Evolutionary conservation across 2,329 filamentous ascomycete genomes (phyloP).

Genomic region (Trichoderma lentiforme): DNA sequence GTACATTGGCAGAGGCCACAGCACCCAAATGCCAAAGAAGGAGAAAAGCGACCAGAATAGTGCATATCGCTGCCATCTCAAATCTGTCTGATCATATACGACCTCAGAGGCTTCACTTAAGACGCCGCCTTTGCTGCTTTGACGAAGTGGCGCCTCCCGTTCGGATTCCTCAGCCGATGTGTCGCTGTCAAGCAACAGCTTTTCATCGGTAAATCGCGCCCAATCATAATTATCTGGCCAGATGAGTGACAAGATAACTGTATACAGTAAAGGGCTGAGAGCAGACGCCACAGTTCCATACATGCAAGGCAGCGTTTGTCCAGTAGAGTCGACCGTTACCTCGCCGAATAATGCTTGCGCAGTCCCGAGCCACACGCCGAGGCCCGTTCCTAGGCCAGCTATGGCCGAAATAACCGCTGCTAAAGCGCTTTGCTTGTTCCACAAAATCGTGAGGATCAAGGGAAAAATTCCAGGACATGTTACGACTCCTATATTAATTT

Average conservation of each 20-base stretch:
- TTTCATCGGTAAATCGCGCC: background rate
- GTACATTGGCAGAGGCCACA: constrained; percentile 14
- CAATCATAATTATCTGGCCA: constrained; percentile 10
- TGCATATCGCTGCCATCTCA: constrained; percentile 3
- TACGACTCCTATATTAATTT: background rate
- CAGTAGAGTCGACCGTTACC: constrained; percentile 1
- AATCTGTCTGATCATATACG: background rate
- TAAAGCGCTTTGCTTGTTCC: background rate
- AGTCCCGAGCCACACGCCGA: background rate
- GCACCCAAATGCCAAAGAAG: constrained; percentile 8
- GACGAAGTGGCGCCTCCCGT: background rate
- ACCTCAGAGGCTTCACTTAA: background rate
- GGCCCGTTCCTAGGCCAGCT: background rate
- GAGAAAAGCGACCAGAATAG: constrained; percentile 3
- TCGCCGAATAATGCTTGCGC: background rate
- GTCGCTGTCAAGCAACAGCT: background rate
- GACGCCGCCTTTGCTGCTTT: background rate
- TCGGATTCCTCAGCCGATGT: background rate
- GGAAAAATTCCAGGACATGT: constrained; percentile 8
- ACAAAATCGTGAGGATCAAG: background rate
- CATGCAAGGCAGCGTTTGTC: constrained; percentile 1
- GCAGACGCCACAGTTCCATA: constrained; percentile 8
- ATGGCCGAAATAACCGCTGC: background rate
- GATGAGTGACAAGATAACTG: constrained; percentile 1
- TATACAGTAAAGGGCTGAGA: constrained; percentile 8